Evolutionary conservation across 768 basidiomycete genomes (phyloP).

Genomic region (Melanogaster broomeanus): DNA sequence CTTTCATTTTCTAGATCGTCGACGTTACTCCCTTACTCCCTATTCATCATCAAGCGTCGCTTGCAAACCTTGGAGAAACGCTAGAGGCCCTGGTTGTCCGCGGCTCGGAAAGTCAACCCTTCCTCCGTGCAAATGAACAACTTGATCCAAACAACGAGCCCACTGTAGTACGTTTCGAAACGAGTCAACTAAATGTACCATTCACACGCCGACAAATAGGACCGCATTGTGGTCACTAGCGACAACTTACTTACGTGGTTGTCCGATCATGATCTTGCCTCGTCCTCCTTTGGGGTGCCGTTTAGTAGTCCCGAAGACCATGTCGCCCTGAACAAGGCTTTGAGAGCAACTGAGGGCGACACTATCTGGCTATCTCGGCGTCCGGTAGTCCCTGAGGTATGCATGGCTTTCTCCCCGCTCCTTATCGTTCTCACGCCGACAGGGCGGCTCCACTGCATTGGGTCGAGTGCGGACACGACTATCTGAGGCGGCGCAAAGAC

Average conservation of each 20-base stretch:
- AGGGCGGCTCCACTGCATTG: constrained; percentile 88
- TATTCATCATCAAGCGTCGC: constrained; percentile 21
- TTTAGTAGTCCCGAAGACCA: constrained; percentile 27
- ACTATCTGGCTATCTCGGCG: constrained; percentile 61
- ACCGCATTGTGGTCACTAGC: constrained; percentile 50
- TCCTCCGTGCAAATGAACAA: constrained; percentile 30
- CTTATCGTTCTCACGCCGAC: constrained; percentile 23
- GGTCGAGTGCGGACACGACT: constrained; percentile 71
- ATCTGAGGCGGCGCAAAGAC: constrained; percentile 62
- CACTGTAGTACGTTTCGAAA: constrained; percentile 22
- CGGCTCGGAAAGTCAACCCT: constrained; percentile 21
- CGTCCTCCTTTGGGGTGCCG: constrained; percentile 22
- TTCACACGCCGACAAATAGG: constrained; percentile 36
- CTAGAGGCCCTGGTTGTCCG: constrained; percentile 38
- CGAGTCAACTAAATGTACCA: neutral
- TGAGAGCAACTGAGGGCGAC: constrained; percentile 51
- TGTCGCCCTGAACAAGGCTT: constrained; percentile 38
- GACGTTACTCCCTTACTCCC: constrained; percentile 35
- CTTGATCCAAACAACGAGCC: constrained; percentile 19
- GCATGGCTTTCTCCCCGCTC: constrained; percentile 14
- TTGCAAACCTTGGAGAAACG: constrained; percentile 26
- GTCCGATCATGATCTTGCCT: constrained; percentile 33
- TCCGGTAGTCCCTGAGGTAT: constrained; percentile 52
- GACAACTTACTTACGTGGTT: constrained; percentile 51
- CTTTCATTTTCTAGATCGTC: constrained; percentile 30